Evolutionary conservation across 2,329 filamentous ascomycete species (phyloP), one percentile per base, ranked within the genome.

Genomic region (Fusarium citri): DNA sequence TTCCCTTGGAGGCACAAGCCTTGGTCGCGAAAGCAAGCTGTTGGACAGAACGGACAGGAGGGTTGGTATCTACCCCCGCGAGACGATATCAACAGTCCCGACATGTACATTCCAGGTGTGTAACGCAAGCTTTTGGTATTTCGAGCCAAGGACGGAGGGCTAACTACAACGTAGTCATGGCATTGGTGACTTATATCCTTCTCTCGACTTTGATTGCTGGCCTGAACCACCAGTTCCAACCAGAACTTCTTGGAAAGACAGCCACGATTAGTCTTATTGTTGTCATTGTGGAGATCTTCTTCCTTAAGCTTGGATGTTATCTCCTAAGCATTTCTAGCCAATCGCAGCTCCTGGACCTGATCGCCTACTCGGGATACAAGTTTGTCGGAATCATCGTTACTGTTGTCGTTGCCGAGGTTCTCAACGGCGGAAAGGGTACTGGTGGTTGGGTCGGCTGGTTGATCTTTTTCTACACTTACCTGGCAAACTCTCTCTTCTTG

Each of bases 1-100:
- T 97, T 98, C 81, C 96, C 96, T 56, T 99, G 96, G 95, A 88
- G 95, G 74, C 97, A 99, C 82, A 94, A 94, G 83, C 95, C 95
- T 8, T 99, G 96, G 96, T 97, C 94, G 65, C 92, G 97, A 72
- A 94, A 97, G 80, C 93, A 97, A 79, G 86, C 91, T 59, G 87
- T 90, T 59, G 89, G 91, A 22, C 88, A 90, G 59, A 89, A 88
- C 77, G 87, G 91, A 53, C 88, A 91, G 74, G 90, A 92, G 69
- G 89, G 89, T 47, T 91, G 90, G 85, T 99, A 96, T 81, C 87
- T 98, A 10, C 94, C 96, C 8, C 96, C 96, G 4, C 88, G 96
- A 70, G 95, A 99, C 80, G 96, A 99, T 78, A 86, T 98, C 80
- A 99, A 99, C 82, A 97, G 94, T 71, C 96, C 97, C 18, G 96